Percentiles rank a stretch among this genome's conserved stretches.
Evolutionary conservation across 169 alveolate species (phyloP).

Genomic region (Amoebophrya sp.): DNA sequence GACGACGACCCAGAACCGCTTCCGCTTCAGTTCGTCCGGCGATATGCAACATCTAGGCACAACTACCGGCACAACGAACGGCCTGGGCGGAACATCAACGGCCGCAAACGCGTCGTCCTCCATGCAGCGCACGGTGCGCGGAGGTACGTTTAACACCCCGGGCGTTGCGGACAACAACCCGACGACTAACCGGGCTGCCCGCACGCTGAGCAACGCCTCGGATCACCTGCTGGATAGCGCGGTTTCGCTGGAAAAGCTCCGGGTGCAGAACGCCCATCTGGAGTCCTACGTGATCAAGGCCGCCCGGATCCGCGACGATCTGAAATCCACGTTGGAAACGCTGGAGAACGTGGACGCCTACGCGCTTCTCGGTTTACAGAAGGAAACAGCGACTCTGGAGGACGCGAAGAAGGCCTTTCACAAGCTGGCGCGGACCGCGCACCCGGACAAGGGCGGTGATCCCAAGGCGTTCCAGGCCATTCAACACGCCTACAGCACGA

Average conservation of each 20-base stretch:
- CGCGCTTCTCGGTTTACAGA: neutral
- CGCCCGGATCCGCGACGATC: slow-evolving; percentile 2
- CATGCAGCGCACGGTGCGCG: no score
- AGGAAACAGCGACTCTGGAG: neutral
- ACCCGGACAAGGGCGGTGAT: neutral
- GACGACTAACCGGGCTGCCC: no score
- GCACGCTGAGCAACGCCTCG: no score
- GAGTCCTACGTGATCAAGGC: neutral
- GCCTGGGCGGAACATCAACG: no score
- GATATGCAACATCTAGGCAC: no score
- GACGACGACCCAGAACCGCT: no score
- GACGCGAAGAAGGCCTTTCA: slow-evolving; percentile 3
- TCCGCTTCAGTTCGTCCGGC: no score
- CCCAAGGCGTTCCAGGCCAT: neutral
- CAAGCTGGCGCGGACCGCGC: neutral
- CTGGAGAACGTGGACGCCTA: neutral
- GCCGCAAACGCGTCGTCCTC: no score
- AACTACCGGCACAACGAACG: no score
- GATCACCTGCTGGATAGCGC: no score
- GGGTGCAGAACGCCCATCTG: neutral
- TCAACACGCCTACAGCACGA: neutral
- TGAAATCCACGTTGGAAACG: neutral
- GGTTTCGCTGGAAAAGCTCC: neutral
- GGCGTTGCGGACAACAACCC: no score
- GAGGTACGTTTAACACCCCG: no score